phyloP scores from a whole-genome alignment of 495 filamentous ascomycete species.

The Lepidopterella palustris region DNA sequence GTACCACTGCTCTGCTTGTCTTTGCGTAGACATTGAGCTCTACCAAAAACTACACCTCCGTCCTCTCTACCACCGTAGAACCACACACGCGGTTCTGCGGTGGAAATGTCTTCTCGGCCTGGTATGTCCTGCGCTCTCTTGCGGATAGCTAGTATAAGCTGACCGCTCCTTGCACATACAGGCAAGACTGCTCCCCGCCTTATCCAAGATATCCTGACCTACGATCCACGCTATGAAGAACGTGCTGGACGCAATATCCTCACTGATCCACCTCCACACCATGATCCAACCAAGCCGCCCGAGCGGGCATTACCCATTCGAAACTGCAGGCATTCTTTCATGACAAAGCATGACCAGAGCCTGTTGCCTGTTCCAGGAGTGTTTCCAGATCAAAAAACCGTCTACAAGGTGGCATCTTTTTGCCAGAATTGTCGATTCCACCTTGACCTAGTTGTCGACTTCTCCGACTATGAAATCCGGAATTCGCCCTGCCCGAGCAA shows the following conservation, averaged over 20 bases:
- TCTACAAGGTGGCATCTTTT: conserved; percentile 48
- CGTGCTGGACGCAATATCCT: conserved; percentile 49
- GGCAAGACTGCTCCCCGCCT: conserved; percentile 61
- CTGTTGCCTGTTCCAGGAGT: conserved; percentile 39
- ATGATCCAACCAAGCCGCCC: conserved; percentile 26
- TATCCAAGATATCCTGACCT: conserved; percentile 49
- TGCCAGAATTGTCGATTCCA: conserved; percentile 40
- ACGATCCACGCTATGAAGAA: conserved; percentile 49
- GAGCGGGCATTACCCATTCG: conserved; percentile 22
- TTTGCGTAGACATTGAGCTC: background rate
- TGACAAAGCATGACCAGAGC: conserved; percentile 48
- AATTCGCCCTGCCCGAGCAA: conserved; percentile 31
- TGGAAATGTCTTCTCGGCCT: conserved; percentile 18
- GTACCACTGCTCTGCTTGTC: background rate
- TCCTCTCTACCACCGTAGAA: background rate
- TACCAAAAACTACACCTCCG: background rate
- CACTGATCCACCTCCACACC: conserved; percentile 46
- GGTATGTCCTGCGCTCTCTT: background rate
- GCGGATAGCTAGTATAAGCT: background rate
- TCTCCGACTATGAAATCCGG: conserved; percentile 10
- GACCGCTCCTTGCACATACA: conserved; percentile 17
- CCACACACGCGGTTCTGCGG: background rate
- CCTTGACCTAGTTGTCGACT: conserved; percentile 37
- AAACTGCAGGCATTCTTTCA: conserved; percentile 52
- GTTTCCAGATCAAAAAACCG: conserved; percentile 34